Percentiles rank a stretch among this genome's conserved stretches.
phyloP scores from a whole-genome alignment of 73 alveolate species.

The Stentor roeselii region DNA sequence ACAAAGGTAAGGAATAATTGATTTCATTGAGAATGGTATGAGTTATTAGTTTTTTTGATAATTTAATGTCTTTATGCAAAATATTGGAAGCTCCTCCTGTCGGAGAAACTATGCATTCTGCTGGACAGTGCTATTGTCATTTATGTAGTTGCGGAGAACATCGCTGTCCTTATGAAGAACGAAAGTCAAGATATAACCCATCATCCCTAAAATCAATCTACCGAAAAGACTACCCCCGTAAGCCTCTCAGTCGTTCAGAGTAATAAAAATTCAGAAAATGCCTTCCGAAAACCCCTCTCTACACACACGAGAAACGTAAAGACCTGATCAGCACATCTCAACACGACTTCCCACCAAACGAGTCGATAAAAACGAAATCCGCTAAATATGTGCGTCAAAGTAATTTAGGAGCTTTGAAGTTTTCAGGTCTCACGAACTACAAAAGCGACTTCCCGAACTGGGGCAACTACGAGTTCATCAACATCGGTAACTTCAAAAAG shows the following conservation, averaged over 20 bases:
- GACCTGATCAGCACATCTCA: conserved; percentile 12
- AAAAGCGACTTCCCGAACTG: conserved; percentile 9
- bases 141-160: conserved; percentile 31
- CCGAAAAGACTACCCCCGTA: not conserved
- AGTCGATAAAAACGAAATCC: not conserved
- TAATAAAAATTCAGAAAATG: not conserved
- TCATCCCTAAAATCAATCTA: not conserved
- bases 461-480: conserved; percentile 6
- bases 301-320: not conserved
- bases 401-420: not conserved
- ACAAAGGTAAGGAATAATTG: not conserved
- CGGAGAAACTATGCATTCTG: not conserved
- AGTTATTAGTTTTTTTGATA: no score
- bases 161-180: conserved; percentile 5
- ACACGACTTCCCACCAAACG: not conserved
- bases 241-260: not conserved
- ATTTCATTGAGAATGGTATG: no score
- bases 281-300: not conserved
- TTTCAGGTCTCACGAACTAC: not conserved
- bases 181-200: not conserved
- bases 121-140: conserved; percentile 20
- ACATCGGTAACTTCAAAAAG: not conserved
- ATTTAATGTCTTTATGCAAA: no score
- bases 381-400: not conserved
- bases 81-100: conserved; percentile 16